A percentile compares a stretch with the other conserved stretches of the same genome.
Conservation (phyloP, 257 asterid species). For the Apocynum venetum region DNA sequence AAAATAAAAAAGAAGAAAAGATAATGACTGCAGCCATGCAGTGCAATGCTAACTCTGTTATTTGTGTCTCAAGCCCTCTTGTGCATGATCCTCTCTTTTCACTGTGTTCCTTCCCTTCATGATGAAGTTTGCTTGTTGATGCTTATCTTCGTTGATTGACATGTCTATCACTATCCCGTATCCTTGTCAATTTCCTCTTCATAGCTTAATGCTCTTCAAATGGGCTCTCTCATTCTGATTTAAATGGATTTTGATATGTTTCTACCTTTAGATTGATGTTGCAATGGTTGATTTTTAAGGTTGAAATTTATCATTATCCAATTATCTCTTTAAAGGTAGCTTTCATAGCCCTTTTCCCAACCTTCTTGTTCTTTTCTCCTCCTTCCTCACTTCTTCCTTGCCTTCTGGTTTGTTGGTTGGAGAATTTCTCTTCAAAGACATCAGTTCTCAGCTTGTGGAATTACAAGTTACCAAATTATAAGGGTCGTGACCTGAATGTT, state of each 20-base stretch:
- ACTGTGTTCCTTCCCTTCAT: not conserved
- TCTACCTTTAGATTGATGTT: not conserved
- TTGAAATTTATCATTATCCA: not conserved
- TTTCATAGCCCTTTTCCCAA: not conserved
- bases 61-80: not conserved
- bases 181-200: not conserved
- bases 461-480: not conserved
- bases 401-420: not conserved
- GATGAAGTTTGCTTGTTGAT: not conserved
- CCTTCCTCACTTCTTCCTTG: not conserved
- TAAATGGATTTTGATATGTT: not conserved
- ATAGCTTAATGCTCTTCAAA: not conserved
- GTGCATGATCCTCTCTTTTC: not conserved
- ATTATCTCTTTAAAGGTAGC: not conserved
- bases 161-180: not conserved
- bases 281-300: not conserved
- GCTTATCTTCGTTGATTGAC: not conserved
- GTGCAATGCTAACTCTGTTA: too few species aligned
- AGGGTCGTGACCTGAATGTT: not conserved
- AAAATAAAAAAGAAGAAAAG: too few species aligned
- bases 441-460: not conserved
- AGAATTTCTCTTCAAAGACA: constrained; percentile 1
- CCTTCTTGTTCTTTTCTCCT: not conserved
- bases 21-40: too few species aligned
- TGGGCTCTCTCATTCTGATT: not conserved